Evolutionary conservation across 2,329 filamentous ascomycete species (phyloP), one percentile per base, ranked within the genome.

Genomic region (Colletotrichum cuscutae): DNA sequence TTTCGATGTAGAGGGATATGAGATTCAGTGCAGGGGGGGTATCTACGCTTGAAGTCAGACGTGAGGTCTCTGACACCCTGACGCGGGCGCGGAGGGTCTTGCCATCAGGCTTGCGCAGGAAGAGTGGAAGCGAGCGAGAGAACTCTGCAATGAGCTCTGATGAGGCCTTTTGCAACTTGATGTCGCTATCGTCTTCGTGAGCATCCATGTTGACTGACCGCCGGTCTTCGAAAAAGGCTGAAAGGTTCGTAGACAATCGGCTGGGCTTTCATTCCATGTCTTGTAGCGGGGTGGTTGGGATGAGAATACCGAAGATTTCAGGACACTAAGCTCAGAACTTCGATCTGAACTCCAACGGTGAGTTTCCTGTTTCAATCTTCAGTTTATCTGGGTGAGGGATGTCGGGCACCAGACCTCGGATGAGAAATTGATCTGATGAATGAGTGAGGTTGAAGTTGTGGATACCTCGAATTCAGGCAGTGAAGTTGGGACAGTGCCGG

Each of bases 121-220:
- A 88, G 1, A 84, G 83, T 2, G 76, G 80, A 4, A 93, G 80
- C 5, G 87, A 87, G 65, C 81, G 81, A 79, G 90, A 86, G 76
- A 92, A 88, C 75, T 92, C 89, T 63, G 82, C 82, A 22, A 93
- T 85, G 71, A 92, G 84, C 71, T 91, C 89, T 9, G 82, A 83
- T 2, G 91, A 91, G 68, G 87, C 83, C 77, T 88, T 89, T 75
- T 92, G 89, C 68, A 93, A 86, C 79, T 90, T 88, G 68, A 91
- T 83, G 76, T 93, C 91, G 68, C 86, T 80, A 62, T 93, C 91
- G 35, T 87, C 85, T 56, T 92, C 90, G 42, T 86, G 80, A 22
- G 85, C 89, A 75, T 93, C 91, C 90, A 92, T 92, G 58, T 66
- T 77, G 57, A 4, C 59, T 22, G 59, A 13, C 22, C 24, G 59